Base-by-base conservation (phyloP, 2,329 filamentous ascomycete species). In the Tolypocladium album region DNA sequence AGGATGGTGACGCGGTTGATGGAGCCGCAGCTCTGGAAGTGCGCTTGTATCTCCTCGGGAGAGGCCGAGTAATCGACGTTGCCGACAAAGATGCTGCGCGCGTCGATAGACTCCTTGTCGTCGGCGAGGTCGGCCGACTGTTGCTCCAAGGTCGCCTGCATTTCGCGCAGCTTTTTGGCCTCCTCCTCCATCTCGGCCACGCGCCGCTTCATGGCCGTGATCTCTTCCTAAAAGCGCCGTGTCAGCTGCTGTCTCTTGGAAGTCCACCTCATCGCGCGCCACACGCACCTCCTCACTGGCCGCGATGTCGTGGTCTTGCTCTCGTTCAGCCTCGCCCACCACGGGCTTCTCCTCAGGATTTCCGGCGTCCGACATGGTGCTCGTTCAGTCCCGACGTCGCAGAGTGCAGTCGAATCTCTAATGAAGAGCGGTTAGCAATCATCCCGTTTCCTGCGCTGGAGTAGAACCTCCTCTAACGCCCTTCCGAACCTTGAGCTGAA, bases 1-100 rank as follows among this genome's bases (percentile, higher is more conserved):
- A 99, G 79, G 66, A 99, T 99, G 1, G 94, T 99, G 61, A 99
- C 94, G 62, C 94, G 88, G 76, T 99, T 99, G 80, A 99, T 99
- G 66, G 89, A 91, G 62, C 94, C 94, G 69, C 92, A 96, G 79
- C 88, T 95, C 80, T 96, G 92, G 78, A 99, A 99, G 72, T 99
- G 94, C 61, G 92, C 90, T 79, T 99, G 94, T 61, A 99, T 69
- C 79, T 99, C 94, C 77, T 99, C 94, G 2, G 94, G 94, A 36
- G 92, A 95, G 27, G 93, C 92, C 63, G 90, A 92, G 75, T 99
- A 99, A 76, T 99, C 94, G 66, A 99, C 94, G 68, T 99, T 99
- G 67, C 94, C 94, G 53, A 99, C 94, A 73, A 99, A 99, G 75
- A 99, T 92, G 77, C 92, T 97, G 69, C 94, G 88, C 66, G 88